Base-by-base conservation (phyloP, 305 asterid species). In the Fraxinus velutina region DNA sequence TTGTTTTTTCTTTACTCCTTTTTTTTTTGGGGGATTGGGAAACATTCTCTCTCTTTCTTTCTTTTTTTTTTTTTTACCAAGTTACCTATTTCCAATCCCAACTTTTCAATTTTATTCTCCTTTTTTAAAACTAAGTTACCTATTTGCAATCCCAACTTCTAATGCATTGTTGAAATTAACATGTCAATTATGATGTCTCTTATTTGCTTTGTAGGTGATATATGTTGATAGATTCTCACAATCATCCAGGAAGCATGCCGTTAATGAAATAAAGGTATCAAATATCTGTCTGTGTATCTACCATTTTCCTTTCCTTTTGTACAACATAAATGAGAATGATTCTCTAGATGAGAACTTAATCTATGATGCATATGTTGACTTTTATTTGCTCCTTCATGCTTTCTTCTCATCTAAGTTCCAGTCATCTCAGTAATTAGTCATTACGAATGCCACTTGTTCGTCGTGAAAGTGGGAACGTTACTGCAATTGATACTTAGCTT, bases 221-320 rank as follows among this genome's bases (percentile, higher is more conserved):
- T 93, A 96, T 88, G 99, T 96, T 39, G 89, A 96, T 89, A 90
- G 97, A 84, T 94, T 93, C 89, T 94, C 98, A 78, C 90, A 89
- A 71, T 85, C 92, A 82, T 96, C 98, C 85, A 88, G 98, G 89
- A 96, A 88, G 92, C 88, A 89, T 83, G 97, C 98, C 77, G 95
- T 96, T 75, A 88, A 83, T 88, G 98, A 96, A 90, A 94, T 96
- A 92, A 96, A 94, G 98, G 99, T 96, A 93, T 83, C 87, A 85
- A 85, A 80, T 83, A 79, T 87, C 76, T 37, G 79, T 77, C 68
- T 84, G 76, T 42, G 77, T 83, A 75, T 30, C 62, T 81, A 76
- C 62, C 62, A 9, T 66, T 64, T 29, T 76, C 27, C 52, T 55
- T 64, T 77, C 73, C 73, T 27, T 27, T 66, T 27, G 34, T 66